phyloP scores from a whole-genome alignment of 1,139 yeast genomes.

The Saccharomyces hybrid region DNA sequence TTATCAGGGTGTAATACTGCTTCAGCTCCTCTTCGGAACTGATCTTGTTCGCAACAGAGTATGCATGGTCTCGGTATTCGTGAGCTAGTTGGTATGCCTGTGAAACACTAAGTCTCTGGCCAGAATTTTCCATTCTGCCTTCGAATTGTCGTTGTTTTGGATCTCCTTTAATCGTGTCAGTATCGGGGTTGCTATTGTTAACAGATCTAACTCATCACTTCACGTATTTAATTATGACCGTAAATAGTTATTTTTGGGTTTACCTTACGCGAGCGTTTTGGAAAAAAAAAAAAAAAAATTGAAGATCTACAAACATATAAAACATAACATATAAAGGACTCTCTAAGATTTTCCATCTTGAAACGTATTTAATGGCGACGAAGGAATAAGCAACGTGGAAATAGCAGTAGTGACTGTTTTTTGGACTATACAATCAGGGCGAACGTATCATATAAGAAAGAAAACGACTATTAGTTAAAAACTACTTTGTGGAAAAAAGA shows the following conservation, averaged over 20 bases:
- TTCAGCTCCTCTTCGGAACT: slow-evolving; percentile 14
- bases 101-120: slow-evolving; percentile 5
- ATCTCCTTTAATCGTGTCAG: background rate
- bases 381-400: background rate
- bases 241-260: background rate
- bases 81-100: slow-evolving; percentile 18
- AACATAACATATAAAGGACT: background rate
- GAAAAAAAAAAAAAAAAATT: background rate
- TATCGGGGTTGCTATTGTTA: background rate
- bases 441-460: background rate
- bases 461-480: background rate
- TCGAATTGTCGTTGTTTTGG: background rate
- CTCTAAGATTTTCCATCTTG: background rate
- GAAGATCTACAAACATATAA: background rate
- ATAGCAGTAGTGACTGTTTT: background rate
- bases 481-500: background rate
- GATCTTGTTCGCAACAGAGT: slow-evolving; percentile 10
- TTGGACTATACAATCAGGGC: background rate
- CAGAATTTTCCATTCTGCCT: background rate
- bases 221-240: background rate
- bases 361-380: background rate
- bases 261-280: background rate
- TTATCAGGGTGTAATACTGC: slow-evolving; percentile 25
- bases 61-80: slow-evolving; percentile 23
- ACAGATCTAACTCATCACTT: background rate